Base-by-base conservation (phyloP, 208 protist genomes). In the Acanthamoeba quina region DNA sequence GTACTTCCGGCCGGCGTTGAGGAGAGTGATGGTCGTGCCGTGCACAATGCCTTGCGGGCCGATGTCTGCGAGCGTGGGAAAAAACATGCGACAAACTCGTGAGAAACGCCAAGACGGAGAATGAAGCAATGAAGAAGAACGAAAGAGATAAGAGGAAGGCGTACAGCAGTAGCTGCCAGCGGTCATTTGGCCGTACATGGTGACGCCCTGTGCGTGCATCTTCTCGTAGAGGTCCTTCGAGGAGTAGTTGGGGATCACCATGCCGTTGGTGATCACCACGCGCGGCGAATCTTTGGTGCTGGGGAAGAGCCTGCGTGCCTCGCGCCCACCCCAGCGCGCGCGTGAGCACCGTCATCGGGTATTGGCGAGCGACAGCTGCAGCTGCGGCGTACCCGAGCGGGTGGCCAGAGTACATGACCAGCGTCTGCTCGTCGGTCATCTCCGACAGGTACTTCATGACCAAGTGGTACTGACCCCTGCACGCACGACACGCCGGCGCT, bases 111-210 rank as follows among this genome's bases (percentile, higher is more conserved):
- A 5, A 94, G 64, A 29, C 21, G 24, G 21, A 21, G 21, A 19
- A 47, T 26, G 83, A 90, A n/a, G 2, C 44, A 56, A 85, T 7
- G 52, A 19, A 56, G 41, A n/a, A 7, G 24, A 96, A 41, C n/a
- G n/a, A 94, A 44, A 34, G 44, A 80, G 37, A 34, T 37, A 37
- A 37, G 34, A 37, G 34, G 34, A 37, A 37, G 2, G 58, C 83
- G n/a, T 90, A 97, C 85, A 98, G 64, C 93, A 96, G 80, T 97
- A 98, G 68, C 86, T 96, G 56, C 98, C 96, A 58, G 98, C 98
- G n/a, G 98, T 98, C 98, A 98, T 98, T 94, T 98, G 98, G 34
- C 98, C 98, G 91, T 98, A 98, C 96, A 98, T 97, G 15, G 96
- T 94, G n/a, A 97, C 95, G 31, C 97, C 96, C 26, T 96, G 34